Conservation (phyloP, 192 early-diverging fungal species). For the Chytriomyces sp. region DNA sequence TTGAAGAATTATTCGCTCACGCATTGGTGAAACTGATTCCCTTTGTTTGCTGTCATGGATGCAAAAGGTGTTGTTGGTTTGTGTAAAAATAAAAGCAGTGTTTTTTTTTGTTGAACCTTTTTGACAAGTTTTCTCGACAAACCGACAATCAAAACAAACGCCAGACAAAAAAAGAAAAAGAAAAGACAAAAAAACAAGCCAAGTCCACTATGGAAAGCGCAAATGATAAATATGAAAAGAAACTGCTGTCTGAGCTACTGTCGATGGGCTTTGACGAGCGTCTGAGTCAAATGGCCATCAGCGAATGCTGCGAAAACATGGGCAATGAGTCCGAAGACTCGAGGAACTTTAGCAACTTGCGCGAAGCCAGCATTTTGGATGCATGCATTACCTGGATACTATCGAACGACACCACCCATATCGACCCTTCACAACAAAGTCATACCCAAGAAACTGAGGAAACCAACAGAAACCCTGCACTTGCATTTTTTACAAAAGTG, state of each 20-base stretch:
- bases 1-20: conserved; percentile 56
- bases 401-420: no score
- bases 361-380: not conserved
- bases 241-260: not conserved
- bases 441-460: not conserved
- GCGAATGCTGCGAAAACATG: not conserved
- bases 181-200: no score
- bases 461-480: not conserved
- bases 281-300: not conserved
- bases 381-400: not conserved
- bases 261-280: not conserved
- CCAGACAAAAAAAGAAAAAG: no score
- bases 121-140: no score
- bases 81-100: no score
- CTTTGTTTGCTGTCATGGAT: not conserved
- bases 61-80: no score
- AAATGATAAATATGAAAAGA: no score
- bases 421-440: not conserved
- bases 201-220: no score
- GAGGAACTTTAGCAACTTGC: not conserved
- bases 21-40: conserved; percentile 40
- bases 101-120: no score
- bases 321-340: not conserved
- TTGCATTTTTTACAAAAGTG: not conserved
- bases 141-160: no score